A percentile compares a stretch with the other conserved stretches of the same genome.
These are phyloP conservation scores for Tricholoma matsutake DNA, from an alignment of 768 basidiomycete species.

Conservation along the genomic window DNA sequence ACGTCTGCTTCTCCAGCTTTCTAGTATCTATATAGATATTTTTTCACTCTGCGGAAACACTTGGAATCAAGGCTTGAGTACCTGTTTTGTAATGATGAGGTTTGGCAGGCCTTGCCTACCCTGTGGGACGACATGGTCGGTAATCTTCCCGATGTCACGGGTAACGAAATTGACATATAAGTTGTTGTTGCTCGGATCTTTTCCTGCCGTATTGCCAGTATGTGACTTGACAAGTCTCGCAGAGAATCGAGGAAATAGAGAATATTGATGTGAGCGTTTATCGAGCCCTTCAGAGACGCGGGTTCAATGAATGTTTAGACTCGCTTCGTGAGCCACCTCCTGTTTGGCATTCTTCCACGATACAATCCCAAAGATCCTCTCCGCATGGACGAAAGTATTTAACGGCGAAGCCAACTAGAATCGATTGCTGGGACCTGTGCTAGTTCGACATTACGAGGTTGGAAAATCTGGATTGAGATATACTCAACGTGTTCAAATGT, in stretches of 20 bases:
- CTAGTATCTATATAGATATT: slow-evolving; percentile 69
- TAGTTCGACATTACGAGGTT: slow-evolving; percentile 21
- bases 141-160: slow-evolving; percentile 74
- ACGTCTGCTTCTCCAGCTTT: slow-evolving; percentile 85
- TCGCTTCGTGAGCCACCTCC: slow-evolving; percentile 44
- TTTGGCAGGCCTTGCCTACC: slow-evolving; percentile 88
- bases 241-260: slow-evolving; percentile 90
- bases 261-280: slow-evolving; percentile 92
- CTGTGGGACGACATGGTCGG: slow-evolving; percentile 83
- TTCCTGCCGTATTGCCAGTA: slow-evolving; percentile 38
- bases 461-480: slow-evolving; percentile 5
- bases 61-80: slow-evolving; percentile 26
- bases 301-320: neutral
- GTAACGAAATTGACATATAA: slow-evolving; percentile 78
- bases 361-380: slow-evolving; percentile 92
- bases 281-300: slow-evolving; percentile 55
- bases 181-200: slow-evolving; percentile 34
- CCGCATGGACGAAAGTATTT: slow-evolving; percentile 84
- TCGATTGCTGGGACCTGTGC: slow-evolving; percentile 77
- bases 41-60: neutral
- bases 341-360: slow-evolving; percentile 88
- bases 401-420: slow-evolving; percentile 81
- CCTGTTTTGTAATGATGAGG: slow-evolving; percentile 84
- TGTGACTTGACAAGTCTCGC: slow-evolving; percentile 73
- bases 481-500: slow-evolving; percentile 61